Base-by-base conservation (phyloP, 495 filamentous ascomycete species). In the Trichoderma parareesei region DNA sequence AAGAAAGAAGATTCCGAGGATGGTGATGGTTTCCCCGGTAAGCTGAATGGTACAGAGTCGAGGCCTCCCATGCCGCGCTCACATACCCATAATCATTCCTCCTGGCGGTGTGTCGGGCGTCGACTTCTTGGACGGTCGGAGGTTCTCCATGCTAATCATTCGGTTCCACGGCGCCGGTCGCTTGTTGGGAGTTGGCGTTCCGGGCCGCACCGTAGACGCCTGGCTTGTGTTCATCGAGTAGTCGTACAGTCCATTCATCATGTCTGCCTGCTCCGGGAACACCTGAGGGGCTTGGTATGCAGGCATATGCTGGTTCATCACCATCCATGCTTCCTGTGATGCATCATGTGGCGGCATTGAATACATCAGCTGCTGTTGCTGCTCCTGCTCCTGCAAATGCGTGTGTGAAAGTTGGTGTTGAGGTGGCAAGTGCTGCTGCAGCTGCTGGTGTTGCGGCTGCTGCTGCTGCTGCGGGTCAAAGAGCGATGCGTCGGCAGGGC, bases 301-400 rank as follows among this genome's bases (percentile, higher is more conserved):
- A 8, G 61, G 43, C 16, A 63, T 48, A 4, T 37, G 40, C 42
- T 33, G 41, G 42, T 44, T 38, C 41, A 44, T 44, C 3, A 16
- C 40, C 61, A 63, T 46, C 61, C 40, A 63, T 37, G 61, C 43
- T 8, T 42, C 42, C 61, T 42, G 40, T 43, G 38, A 27, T 13
- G 8, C 9, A 37, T 57, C 53, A 9, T 57, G 53, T 35, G 53
- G 53, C 53, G 53, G 53, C 53, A 57, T 57, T 9, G 53, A 35
- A 13, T 57, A 57, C 53, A 57, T 57, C 10, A 57, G 60, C 60
- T 61, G 60, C n/a, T 61, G n/a, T n/a, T n/a, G 60, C 60, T 60
- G 27, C 27, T 60, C n/a, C 9, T 60, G 27, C 11, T 60, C n/a
- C 9, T 60, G 27, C 11, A 33, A 7, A 13, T 40, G 60, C 33